Conservation (phyloP, 306 rosid species). For the Malus fusca region DNA sequence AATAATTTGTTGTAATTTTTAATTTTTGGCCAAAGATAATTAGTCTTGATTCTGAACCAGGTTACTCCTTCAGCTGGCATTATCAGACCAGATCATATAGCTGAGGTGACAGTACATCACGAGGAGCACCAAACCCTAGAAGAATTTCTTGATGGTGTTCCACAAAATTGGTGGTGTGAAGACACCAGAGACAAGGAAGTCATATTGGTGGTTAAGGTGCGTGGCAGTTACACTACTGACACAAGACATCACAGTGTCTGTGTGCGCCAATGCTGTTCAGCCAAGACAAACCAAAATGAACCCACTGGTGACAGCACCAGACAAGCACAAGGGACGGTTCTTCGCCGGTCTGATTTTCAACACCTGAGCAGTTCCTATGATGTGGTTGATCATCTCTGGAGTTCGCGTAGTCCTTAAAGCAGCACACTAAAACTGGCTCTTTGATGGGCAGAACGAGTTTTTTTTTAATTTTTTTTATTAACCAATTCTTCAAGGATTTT, state of each 20-base stretch:
- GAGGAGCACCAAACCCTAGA: conserved; percentile 68
- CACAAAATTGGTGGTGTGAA: conserved; percentile 88
- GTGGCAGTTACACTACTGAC: conserved; percentile 45
- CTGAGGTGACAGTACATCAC: conserved; percentile 80
- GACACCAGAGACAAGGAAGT: conserved; percentile 81
- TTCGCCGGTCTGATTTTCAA: conserved; percentile 77
- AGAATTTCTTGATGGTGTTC: conserved; percentile 77
- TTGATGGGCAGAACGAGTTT: not conserved
- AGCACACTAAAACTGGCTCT: not conserved
- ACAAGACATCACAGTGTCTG: conserved; percentile 59
- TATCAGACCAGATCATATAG: conserved; percentile 64
- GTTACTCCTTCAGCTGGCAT: conserved; percentile 80
- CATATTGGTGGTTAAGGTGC: conserved; percentile 62
- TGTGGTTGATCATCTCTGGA: conserved; percentile 61
- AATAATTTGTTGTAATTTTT: not conserved
- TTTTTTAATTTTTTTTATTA: not conserved
- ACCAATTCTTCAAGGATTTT: conserved; percentile 10
- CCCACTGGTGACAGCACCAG: conserved; percentile 30
- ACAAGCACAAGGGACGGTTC: conserved; percentile 49
- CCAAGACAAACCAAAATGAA: conserved; percentile 33
- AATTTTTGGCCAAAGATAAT: not conserved
- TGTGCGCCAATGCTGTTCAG: conserved; percentile 67
- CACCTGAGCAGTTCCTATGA: conserved; percentile 59
- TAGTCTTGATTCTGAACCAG: conserved; percentile 37
- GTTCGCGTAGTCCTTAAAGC: conserved; percentile 48